Base-by-base conservation (phyloP, 1,284 basidiomycete species). In the Ustilago curta region DNA sequence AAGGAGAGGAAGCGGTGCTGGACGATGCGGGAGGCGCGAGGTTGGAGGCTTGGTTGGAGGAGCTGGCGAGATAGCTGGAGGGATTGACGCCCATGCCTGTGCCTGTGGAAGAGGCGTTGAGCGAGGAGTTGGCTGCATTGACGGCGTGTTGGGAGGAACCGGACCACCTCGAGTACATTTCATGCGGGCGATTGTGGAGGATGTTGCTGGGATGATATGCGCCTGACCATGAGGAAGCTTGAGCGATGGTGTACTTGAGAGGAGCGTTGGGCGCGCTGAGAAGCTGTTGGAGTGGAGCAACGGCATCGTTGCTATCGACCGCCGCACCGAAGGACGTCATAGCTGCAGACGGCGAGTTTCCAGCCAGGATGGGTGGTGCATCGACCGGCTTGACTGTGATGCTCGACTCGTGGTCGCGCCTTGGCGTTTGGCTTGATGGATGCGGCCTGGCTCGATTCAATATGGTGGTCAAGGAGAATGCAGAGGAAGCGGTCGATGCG, bases 151-250 rank as follows among this genome's bases (percentile, higher is more conserved):
- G 69, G 0, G 73, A 76, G 7, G 73, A 68, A 39, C 77, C 59
- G 71, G 80, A 78, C 80, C 81, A 75, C 18, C 82, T 50, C 27
- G 75, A 76, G 16, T 69, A 62, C 40, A 81, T 74, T 32, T 83
- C 82, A 27, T 61, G 55, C 0, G 83, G 82, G 2, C 65, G 67
- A 53, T 80, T 75, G 35, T 66, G 49, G 16, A 79, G 69, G 61
- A 84, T 79, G 64, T 83, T 76, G 56, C 71, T 56, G 3, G 84
- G 84, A 47, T 66, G 66, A 52, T 82, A 85, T 32, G 69, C 40
- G 25, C 81, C 72, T 29, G 79, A 78, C 62, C 81, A 80, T 12
- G 81, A 81, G 16, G 83, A 84, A 3, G 77, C 78, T n/a, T 58
- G 54, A 11, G 74, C 70, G 31, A 80, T 68, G 48, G 51, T 62